These are phyloP conservation scores for Globisporangium polare DNA, from an alignment of 352 stramenopile species.

Conservation along the genomic window DNA sequence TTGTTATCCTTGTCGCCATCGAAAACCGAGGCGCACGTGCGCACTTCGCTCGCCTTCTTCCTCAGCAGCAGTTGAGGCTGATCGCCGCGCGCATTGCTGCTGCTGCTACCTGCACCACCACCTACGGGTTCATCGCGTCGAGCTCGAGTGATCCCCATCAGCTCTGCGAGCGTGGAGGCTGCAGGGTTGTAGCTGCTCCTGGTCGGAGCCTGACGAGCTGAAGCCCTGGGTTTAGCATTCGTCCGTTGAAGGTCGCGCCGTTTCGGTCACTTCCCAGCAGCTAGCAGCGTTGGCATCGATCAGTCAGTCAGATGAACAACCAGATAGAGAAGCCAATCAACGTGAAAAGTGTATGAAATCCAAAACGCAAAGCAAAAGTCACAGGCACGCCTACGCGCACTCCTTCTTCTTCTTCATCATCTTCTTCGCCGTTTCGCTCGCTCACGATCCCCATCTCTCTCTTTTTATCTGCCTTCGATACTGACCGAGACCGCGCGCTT, in stretches of 20 bases:
- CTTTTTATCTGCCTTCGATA: conserved; percentile 82
- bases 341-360: conserved; percentile 3
- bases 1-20: not conserved
- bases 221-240: not conserved
- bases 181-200: too few species aligned
- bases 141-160: conserved; percentile 15
- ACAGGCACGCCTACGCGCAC: not conserved
- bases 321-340: not conserved
- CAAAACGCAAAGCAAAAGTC: conserved; percentile 3
- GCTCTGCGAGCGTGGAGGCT: not conserved
- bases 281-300: not conserved
- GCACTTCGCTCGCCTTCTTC: conserved; percentile 1
- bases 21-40: not conserved
- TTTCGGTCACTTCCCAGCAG: conserved; percentile 4
- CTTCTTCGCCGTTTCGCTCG: not conserved
- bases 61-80: not conserved
- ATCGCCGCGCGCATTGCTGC: not conserved
- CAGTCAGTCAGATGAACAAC: not conserved
- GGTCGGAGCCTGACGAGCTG: not conserved
- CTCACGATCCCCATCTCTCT: too few species aligned
- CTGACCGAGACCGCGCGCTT: conserved; percentile 74
- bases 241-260: conserved; percentile 9
- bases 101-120: not conserved
- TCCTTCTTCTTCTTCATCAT: not conserved
- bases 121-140: not conserved